Base-by-base conservation (phyloP, 768 basidiomycete species). In the Hypholoma sublateritium region DNA sequence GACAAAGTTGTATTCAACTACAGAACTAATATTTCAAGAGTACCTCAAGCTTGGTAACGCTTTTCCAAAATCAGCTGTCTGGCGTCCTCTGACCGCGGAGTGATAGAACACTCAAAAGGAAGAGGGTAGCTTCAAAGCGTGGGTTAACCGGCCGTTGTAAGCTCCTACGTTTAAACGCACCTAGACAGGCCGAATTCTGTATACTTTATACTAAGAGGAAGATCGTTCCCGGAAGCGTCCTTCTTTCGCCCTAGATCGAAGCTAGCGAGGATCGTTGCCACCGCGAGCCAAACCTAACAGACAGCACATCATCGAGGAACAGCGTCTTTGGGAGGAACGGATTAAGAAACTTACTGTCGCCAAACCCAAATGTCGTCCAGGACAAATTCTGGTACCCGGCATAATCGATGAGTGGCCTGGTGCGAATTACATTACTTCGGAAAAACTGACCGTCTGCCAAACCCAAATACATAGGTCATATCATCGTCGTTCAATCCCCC, bases 381-480 rank as follows among this genome's bases (percentile, higher is more conserved):
- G 59, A 51, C 69, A 70, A 4, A 67, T 32, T 55, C 36, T 67
- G 66, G 24, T 13, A 22, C 7, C 5, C 5, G 12, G 21, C n/a
- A 7, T 11, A 36, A 52, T 43, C n/a, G 32, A 41, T 19, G 49
- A 42, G 37, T 16, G 5, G 9, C 9, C 28, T 11, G 36, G 7
- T 7, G n/a, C 11, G 21, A 7, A 34, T n/a, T 17, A 4, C 21
- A 14, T 9, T 25, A 22, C 2, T 5, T 11, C 2, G 17, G 8
- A 19, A 5, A 43, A 8, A 48, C 59, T 8, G 28, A 69, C 72
- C 73, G 60, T 57, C 73, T 63, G 16, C 72, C 73, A 57, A 72
- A 73, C 4, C 71, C 73, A 55, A 72, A 74, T 7, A 61, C 57
- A n/a, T 68, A 59, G 21, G 57, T 32, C 16, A 50, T 46, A 44